Evolutionary conservation across 495 filamentous ascomycete species (phyloP), one percentile per base, ranked within the genome.

Genomic region (Podospora sp.): DNA sequence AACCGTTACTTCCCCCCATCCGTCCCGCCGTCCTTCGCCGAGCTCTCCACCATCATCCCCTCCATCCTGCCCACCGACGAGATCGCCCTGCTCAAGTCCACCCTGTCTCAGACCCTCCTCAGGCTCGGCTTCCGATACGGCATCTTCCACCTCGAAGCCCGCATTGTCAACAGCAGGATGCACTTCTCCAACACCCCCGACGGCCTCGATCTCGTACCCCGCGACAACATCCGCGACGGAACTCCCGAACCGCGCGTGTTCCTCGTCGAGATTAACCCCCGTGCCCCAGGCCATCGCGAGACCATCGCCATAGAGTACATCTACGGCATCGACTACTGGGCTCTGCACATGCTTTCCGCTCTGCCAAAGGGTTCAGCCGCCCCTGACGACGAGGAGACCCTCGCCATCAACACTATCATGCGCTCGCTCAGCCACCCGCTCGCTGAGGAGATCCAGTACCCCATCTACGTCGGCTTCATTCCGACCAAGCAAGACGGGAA

Each of bases 101-200:
- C 24, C n/a, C 24, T 55, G 51, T 8, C 20, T 8, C 16, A 55
- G 51, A 55, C 20, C 9, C 51, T 55, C 51, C 51, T 55, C 51
- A 20, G 22, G 12, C 11, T 55, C 16, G 51, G 51, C n/a, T 55
- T 55, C 51, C 51, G 51, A 20, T 16, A 20, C n/a, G 51, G 51
- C 9, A 20, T 55, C 51, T 55, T 55, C 51, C 51, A 55, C 22
- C 20, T 55, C n/a, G 51, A 55, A 25, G 51, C 51, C 51, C 51
- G 51, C 16, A 20, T 55, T 6, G 9, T 22, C 16, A 1, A 55
- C 22, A 22, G 20, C n/a, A 22, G 20, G 9, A 55, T 55, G 51
- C 18, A 25, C 51, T 55, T 22, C 51, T 12, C 6, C 20, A 25
- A 55, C 0, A 55, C 24, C 51, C 11, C 20, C 24, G 51, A 25